phyloP scores from a whole-genome alignment of 331 rosid genomes.

The Erythrophleum ivorense region DNA sequence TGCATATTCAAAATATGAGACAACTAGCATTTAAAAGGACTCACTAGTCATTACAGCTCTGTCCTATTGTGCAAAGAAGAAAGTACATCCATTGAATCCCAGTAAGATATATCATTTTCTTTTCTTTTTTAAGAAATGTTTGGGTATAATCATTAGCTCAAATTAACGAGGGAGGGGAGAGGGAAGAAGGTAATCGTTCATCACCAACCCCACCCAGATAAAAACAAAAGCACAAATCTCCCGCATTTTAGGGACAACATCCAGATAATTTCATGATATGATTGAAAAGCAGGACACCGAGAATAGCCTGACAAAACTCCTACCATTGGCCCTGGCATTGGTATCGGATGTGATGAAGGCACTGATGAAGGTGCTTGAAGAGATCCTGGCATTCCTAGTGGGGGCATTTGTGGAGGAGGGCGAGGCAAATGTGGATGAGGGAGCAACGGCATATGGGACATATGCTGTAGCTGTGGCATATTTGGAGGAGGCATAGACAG shows the following conservation, averaged over 20 bases:
- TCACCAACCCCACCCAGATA: slow-evolving; percentile 13
- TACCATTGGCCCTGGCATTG: slow-evolving; percentile 90
- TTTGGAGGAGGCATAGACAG: slow-evolving; percentile 80
- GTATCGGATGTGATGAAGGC: slow-evolving; percentile 70
- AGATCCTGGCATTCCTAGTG: slow-evolving; percentile 79
- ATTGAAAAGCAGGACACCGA: slow-evolving; percentile 10
- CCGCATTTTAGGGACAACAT: not conserved
- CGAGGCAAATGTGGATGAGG: slow-evolving; percentile 89
- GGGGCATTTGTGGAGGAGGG: slow-evolving; percentile 85
- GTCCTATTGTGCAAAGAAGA: not conserved
- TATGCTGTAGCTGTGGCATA: slow-evolving; percentile 84
- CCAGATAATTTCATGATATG: slow-evolving; percentile 17
- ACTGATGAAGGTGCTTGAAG: slow-evolving; percentile 59
- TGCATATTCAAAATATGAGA: slow-evolving; percentile 12
- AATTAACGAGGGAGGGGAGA: not conserved
- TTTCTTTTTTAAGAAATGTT: not conserved
- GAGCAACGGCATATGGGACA: slow-evolving; percentile 85
- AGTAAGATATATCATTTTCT: slow-evolving; percentile 16
- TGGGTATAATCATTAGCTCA: not conserved
- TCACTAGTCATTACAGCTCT: not conserved
- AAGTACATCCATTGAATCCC: not conserved
- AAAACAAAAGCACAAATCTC: slow-evolving; percentile 3
- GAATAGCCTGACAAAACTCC: slow-evolving; percentile 27
- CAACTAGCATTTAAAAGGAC: not conserved
- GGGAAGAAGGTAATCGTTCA: not conserved